Base-by-base conservation (phyloP, 2,329 filamentous ascomycete genomes). In the Hypoxylon sp. region DNA sequence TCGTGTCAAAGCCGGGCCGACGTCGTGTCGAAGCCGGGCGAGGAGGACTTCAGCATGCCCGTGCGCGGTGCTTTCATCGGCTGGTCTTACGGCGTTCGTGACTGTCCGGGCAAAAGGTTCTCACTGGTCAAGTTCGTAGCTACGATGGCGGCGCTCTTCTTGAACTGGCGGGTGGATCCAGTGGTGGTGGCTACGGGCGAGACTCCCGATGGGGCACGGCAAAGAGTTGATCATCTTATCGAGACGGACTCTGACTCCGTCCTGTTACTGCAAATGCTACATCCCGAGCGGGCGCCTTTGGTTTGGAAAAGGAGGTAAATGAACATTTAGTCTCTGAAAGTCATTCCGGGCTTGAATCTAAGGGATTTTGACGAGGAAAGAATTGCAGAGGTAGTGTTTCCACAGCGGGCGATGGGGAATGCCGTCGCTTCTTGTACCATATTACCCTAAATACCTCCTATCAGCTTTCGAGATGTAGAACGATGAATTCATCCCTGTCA, bases 31-130 rank as follows among this genome's bases (percentile, higher is more conserved):
- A 48, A 33, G 17, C 38, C 43, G n/a, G 56, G 27, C 2, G 42
- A 53, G 0, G 69, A 72, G 37, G 64, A 69, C 10, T 37, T 67
- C 10, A 43, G 52, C 1, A 49, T 55, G 5, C 61, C 66, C 0
- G 23, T 24, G 0, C 64, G 62, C 7, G 68, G 70, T 5, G 52
- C 62, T 3, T 72, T 69, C 43, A 21, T 70, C 3, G 60, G 54
- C 4, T 74, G 72, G 72, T 72, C 72, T 0, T 70, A 73, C 1
- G 72, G 72, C 6, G 41, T 50, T 9, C 67, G 68, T 7, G 67
- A 69, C 46, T 74, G 72, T 26, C 68, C 70, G 0, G 73, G 71
- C 0, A 65, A 50, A 24, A 74, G 72, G 53, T 74, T 75, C 56
- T 70, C 71, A 2, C 71, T 74, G 42, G 70, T 74, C 11, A 71